Evolutionary conservation across 306 rosid genomes (phyloP), one percentile per base, ranked within the genome.

Genomic region (Lotus japonicus): DNA sequence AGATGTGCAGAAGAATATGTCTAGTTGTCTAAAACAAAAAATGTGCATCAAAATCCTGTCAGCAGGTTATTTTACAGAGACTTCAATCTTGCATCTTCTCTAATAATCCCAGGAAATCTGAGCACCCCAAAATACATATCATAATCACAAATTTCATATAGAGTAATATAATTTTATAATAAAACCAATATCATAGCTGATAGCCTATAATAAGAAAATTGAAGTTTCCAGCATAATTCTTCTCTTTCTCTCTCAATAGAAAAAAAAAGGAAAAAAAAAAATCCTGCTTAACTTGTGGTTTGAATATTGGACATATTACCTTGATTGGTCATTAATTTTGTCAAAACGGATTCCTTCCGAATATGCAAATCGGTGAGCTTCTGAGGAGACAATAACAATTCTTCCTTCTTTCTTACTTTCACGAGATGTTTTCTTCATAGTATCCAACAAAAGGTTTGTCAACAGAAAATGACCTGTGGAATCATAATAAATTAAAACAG

Each of bases 391-490:
- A 64, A 55, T 94, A 61, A 94, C 85, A 75, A 94, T 80, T 81
- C 95, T 88, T 77, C 97, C 99, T 88, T 90, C 88, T 61, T 64
- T 90, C 38, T 77, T 70, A 44, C 85, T 81, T 79, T 82, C 65
- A 48, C 1, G 58, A 11, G 95, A 65, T 18, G 96, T 94, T 83
- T 87, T 84, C 83, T 88, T 90, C 88, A 90, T 86, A n/a, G 77
- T 85, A 12, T 90, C 97, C 90, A 90, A 64, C 71, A 94, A 72
- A 72, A 94, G 95, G 78, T 85, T 61, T 62, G 97, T 87, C 88
- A 94, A 64, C 28, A 90, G 89, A 89, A 94, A 90, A 81, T 90
- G 97, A 28, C 99, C 99, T 94, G 89, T 36, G 58, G 21, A 70
- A 62, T 48, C 16, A 28, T 10, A 54, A 59, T 57, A 75, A 54